Evolutionary conservation across 2,329 filamentous ascomycete genomes (phyloP).

Genomic region (Ilyonectria sp.): DNA sequence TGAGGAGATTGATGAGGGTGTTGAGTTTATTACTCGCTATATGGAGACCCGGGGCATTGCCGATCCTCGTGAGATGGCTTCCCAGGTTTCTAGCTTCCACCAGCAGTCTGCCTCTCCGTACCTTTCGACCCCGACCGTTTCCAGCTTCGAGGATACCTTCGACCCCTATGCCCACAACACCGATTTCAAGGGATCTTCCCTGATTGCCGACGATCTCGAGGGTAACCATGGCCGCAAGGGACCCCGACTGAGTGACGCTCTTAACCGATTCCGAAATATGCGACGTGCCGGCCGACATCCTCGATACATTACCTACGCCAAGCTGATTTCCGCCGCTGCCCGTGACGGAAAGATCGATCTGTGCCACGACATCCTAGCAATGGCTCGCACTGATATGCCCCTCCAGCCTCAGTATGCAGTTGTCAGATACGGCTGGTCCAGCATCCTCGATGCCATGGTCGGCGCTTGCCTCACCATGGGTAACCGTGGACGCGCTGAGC

Average conservation of each 20-base stretch:
- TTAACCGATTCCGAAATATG: slow-evolving; percentile 91
- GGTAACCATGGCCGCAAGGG: slow-evolving; percentile 81
- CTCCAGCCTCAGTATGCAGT: slow-evolving; percentile 86
- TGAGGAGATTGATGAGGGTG: slow-evolving; percentile 90
- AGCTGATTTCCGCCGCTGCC: slow-evolving; percentile 91
- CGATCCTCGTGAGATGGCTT: slow-evolving; percentile 69
- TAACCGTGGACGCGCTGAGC: slow-evolving; percentile 84
- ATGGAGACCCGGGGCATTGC: slow-evolving; percentile 70
- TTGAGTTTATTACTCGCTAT: slow-evolving; percentile 76
- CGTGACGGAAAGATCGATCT: slow-evolving; percentile 86
- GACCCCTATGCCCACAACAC: slow-evolving; percentile 93
- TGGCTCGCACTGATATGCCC: slow-evolving; percentile 92
- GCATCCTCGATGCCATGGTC: slow-evolving; percentile 96
- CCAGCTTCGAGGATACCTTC: slow-evolving; percentile 83
- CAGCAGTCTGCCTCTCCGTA: slow-evolving; percentile 67
- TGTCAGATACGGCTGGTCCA: slow-evolving; percentile 95
- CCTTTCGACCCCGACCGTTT: slow-evolving; percentile 68
- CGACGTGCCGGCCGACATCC: slow-evolving; percentile 92
- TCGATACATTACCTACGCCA: slow-evolving; percentile 96
- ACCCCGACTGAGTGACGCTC: slow-evolving; percentile 82
- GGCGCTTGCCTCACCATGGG: slow-evolving; percentile 89
- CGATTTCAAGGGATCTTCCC: slow-evolving; percentile 92
- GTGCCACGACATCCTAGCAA: slow-evolving; percentile 88
- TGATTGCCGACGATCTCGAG: slow-evolving; percentile 92
- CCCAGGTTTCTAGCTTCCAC: slow-evolving; percentile 61